Evolutionary conservation across 2,329 filamentous ascomycete genomes (phyloP).

Genomic region (Sporothrix inflata): DNA sequence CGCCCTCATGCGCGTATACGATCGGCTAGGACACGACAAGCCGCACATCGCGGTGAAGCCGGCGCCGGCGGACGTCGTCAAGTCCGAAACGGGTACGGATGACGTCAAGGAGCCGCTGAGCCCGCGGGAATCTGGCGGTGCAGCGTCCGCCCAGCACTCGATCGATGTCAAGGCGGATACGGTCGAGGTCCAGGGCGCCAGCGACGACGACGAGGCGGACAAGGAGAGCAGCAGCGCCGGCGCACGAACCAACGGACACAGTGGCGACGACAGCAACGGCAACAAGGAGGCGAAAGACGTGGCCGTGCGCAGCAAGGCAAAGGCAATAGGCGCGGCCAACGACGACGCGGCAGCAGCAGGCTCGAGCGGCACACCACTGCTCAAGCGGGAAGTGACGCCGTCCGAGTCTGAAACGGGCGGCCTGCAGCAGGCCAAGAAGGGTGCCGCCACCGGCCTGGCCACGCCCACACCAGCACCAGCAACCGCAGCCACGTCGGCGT

Average conservation of each 20-base stretch:
- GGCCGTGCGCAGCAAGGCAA: background rate
- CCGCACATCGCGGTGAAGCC: slow-evolving; percentile 48
- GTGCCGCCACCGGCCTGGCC: background rate
- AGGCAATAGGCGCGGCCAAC: background rate
- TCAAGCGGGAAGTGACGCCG: slow-evolving; percentile 30
- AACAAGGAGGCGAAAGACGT: background rate
- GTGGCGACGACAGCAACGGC: background rate
- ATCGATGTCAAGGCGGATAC: slow-evolving; percentile 57
- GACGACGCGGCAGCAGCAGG: background rate
- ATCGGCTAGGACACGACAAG: slow-evolving; percentile 54
- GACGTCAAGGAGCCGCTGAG: slow-evolving; percentile 53
- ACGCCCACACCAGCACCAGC: slow-evolving; percentile 27
- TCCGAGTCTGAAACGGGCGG: background rate
- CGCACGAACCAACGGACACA: background rate
- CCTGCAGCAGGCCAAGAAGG: background rate
- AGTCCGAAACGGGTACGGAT: slow-evolving; percentile 37
- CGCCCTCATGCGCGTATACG: slow-evolving; percentile 54
- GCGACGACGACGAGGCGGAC: slow-evolving; percentile 46
- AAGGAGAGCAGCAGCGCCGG: background rate
- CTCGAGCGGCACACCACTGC: background rate
- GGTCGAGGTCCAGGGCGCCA: slow-evolving; percentile 37
- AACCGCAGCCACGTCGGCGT: slow-evolving; percentile 32
- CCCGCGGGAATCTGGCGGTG: slow-evolving; percentile 55
- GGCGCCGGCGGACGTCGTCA: slow-evolving; percentile 40
- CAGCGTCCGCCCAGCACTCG: slow-evolving; percentile 53